Evolutionary conservation across 2,329 filamentous ascomycete genomes (phyloP), one percentile per base, ranked within the genome.

Genomic region (Aspergillus fumigatus): DNA sequence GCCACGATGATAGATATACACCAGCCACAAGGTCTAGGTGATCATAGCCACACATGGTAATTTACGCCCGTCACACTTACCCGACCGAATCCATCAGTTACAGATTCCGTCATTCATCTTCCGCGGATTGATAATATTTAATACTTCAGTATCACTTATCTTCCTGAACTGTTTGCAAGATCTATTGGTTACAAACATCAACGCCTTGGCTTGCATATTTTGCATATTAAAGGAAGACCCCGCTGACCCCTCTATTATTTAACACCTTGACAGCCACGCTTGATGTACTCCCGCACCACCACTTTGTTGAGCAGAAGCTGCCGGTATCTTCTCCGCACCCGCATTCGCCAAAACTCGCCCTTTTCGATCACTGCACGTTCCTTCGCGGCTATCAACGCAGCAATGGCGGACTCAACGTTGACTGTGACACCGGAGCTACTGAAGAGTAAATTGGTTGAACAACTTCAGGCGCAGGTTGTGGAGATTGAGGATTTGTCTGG

Each of bases 401-500:
- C 73, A 52, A 77, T 77, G 73, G 74, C 75, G 35, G 76, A 77
- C 57, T 61, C 72, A 59, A 77, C 82, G 50, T 79, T 80, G 35
- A 82, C 81, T 61, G 87, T 96, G 68, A 93, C 91, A 47, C 86
- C 91, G 58, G 85, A 86, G 40, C 82, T 81, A 50, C 80, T 97
- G 54, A 86, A 83, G 69, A 77, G 79, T 47, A 89, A 88, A 58
- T 82, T 97, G 64, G 82, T 80, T 40, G 79, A 88, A 65, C 85
- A 86, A 62, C 80, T 97, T 54, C 81, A 85, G 56, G 91, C 92
- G 23, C 81, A 82, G 27, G 84, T 95, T 77, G 91, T 96, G 61
- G 87, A 94, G 67, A 91, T 97, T 65, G 88, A 90, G 62, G 93
- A 97, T 77, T 86, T 96, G 80, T 96, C 92, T 62, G 93, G 92